Percentiles rank a stretch among this genome's conserved stretches.
These are phyloP conservation scores for Eutrema heterophyllum DNA, from an alignment of 345 rosid genomes.

Conservation along the genomic window DNA sequence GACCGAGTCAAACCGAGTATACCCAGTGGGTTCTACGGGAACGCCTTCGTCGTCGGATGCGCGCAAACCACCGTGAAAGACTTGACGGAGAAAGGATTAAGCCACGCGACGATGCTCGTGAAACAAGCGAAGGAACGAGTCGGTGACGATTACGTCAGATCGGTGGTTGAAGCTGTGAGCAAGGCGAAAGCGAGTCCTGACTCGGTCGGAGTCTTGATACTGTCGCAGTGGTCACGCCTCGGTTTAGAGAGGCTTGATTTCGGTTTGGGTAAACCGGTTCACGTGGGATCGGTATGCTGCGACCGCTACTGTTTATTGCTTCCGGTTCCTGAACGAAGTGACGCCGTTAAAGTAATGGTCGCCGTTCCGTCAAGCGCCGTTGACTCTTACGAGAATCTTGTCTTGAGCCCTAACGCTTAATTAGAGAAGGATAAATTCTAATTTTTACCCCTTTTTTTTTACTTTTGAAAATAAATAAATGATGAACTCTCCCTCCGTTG, in stretches of 20 bases:
- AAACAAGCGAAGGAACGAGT: slow-evolving; percentile 66
- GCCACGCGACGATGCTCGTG: slow-evolving; percentile 51
- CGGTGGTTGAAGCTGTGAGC: slow-evolving; percentile 60
- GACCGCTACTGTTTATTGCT: slow-evolving; percentile 71
- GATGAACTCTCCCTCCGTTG: slow-evolving; percentile 27
- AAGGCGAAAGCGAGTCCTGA: slow-evolving; percentile 47
- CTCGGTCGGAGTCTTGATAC: slow-evolving; percentile 63
- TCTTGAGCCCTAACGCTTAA: slow-evolving; percentile 41
- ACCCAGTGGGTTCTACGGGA: slow-evolving; percentile 76
- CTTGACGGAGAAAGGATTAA: slow-evolving; percentile 52
- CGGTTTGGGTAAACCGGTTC: slow-evolving; percentile 64
- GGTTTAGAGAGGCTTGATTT: slow-evolving; percentile 79
- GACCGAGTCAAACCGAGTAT: slow-evolving; percentile 65
- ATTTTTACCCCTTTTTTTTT: background rate
- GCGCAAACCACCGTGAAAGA: slow-evolving; percentile 59
- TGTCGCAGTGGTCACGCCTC: slow-evolving; percentile 88
- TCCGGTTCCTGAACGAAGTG: slow-evolving; percentile 53
- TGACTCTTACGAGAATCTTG: slow-evolving; percentile 47
- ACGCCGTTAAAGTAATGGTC: slow-evolving; percentile 65
- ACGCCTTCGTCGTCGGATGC: slow-evolving; percentile 79
- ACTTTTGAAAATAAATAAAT: background rate
- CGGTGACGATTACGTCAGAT: slow-evolving; percentile 47
- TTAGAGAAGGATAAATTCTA: slow-evolving; percentile 10
- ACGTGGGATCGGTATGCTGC: slow-evolving; percentile 64
- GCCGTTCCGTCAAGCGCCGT: slow-evolving; percentile 68